These are phyloP conservation scores for Ustilago xerochloae DNA, from an alignment of 1,284 basidiomycete species.

Conservation along the genomic window DNA sequence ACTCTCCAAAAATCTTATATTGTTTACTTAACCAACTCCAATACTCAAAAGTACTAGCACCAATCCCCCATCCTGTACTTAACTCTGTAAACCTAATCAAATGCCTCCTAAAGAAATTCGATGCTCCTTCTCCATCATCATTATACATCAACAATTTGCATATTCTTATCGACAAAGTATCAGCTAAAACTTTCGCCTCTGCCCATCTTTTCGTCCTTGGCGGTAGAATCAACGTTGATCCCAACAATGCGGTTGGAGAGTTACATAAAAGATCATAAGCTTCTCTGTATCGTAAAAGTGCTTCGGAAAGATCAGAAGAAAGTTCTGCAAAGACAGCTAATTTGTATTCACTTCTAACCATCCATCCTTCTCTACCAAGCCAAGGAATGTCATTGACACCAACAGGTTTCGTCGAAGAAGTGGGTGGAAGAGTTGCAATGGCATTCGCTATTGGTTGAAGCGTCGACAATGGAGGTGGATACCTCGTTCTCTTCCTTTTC, in stretches of 20 bases:
- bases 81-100: conserved; percentile 86
- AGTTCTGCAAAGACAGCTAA: conserved; percentile 96
- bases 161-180: conserved; percentile 69
- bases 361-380: conserved; percentile 87
- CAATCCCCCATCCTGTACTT: conserved; percentile 92
- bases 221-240: conserved; percentile 82
- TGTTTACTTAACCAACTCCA: conserved; percentile 96
- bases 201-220: conserved; percentile 97
- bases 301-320: conserved; percentile 83
- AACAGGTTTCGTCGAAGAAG: conserved; percentile 3
- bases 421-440: conserved; percentile 9
- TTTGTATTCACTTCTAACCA: conserved; percentile 95
- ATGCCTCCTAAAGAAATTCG: conserved; percentile 82
- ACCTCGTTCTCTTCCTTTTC: conserved; percentile 83
- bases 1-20: conserved; percentile 68
- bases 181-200: conserved; percentile 94
- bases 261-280: conserved; percentile 39
- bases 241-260: conserved; percentile 59
- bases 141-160: conserved; percentile 81
- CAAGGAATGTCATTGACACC: conserved; percentile 45
- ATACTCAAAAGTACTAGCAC: conserved; percentile 94
- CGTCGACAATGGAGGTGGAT: conserved; percentile 69
- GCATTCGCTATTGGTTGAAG: conserved; percentile 57
- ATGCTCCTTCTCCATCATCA: conserved; percentile 77
- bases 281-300: conserved; percentile 33